A percentile compares a stretch with the other conserved stretches of the same genome.
Evolutionary conservation across 345 rosid genomes (phyloP).

Genomic region (Hibiscus tridactylites): DNA sequence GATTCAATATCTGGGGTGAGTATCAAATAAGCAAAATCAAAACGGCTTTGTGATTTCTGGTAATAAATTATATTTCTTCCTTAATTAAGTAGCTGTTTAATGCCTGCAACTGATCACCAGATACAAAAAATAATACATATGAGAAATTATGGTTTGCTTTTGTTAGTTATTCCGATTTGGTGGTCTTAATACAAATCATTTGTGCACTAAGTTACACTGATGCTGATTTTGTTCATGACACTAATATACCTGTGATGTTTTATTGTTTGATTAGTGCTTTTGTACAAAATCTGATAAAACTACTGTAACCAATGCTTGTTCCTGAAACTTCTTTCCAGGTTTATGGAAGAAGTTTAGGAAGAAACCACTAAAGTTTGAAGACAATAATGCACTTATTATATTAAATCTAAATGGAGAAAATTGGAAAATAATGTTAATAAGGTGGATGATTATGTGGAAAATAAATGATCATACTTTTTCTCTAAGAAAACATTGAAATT

Average conservation of each 20-base stretch:
- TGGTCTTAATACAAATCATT: not conserved
- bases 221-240: not conserved
- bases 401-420: not conserved
- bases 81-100: not conserved
- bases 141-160: not conserved
- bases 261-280: not conserved
- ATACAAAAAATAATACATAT: not conserved
- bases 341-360: not conserved
- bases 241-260: not conserved
- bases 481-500: not conserved
- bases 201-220: not conserved
- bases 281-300: not conserved
- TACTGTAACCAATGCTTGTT: not conserved
- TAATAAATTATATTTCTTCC: not conserved
- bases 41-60: not conserved
- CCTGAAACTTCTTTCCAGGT: not conserved
- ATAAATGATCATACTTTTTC: not conserved
- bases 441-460: not conserved
- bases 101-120: not conserved
- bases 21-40: slow-evolving; percentile 12
- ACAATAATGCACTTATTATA: not conserved
- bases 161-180: not conserved
- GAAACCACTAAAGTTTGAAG: not conserved
- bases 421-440: not conserved
- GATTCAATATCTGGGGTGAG: slow-evolving; percentile 94